Evolutionary conservation across 805 yeast genomes (phyloP).

Genomic region (Cyberlindnera mycetangii): DNA sequence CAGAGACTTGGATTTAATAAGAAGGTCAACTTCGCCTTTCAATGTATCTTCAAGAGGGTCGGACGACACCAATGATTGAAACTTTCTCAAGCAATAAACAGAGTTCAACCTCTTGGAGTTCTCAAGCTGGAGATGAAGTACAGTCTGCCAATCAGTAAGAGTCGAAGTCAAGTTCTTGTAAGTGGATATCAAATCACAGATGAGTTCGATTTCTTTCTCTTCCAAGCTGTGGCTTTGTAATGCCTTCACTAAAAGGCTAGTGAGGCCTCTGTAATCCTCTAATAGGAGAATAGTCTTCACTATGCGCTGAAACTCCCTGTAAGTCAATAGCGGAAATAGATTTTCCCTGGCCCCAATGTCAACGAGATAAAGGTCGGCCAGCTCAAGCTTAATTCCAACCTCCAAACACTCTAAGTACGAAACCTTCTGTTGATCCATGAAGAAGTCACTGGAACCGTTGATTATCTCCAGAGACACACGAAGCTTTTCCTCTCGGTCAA

Average conservation of each 20-base stretch:
- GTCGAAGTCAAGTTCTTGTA: conserved; percentile 3
- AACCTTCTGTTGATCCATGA: conserved; percentile 21
- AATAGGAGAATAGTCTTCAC: conserved; percentile 14
- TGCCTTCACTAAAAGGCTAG: conserved; percentile 14
- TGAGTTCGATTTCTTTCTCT: conserved; percentile 17
- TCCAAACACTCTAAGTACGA: conserved; percentile 25
- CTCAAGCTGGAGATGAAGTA: conserved; percentile 3
- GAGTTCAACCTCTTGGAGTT: conserved; percentile 8
- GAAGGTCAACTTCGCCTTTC: conserved; percentile 7
- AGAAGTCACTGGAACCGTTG: conserved; percentile 28
- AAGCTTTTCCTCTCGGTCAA: conserved; percentile 32
- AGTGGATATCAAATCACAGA: conserved; percentile 15
- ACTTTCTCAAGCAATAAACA: conserved; percentile 8
- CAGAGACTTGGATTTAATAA: conserved; percentile 4
- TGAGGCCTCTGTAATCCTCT: conserved; percentile 29
- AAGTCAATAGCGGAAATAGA: conserved; percentile 36
- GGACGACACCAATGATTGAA: conserved; percentile 4
- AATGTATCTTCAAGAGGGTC: background rate
- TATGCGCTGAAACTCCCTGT: conserved; percentile 31
- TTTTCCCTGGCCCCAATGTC: conserved; percentile 26
- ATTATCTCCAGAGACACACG: conserved; percentile 31
- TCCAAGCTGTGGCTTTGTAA: conserved; percentile 21
- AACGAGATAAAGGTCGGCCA: conserved; percentile 33
- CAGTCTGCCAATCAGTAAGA: conserved; percentile 1
- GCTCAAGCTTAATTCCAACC: conserved; percentile 31